Evolutionary conservation across 2,329 filamentous ascomycete genomes (phyloP), one percentile per base, ranked within the genome.

Genomic region (Fusarium austroafricanum): DNA sequence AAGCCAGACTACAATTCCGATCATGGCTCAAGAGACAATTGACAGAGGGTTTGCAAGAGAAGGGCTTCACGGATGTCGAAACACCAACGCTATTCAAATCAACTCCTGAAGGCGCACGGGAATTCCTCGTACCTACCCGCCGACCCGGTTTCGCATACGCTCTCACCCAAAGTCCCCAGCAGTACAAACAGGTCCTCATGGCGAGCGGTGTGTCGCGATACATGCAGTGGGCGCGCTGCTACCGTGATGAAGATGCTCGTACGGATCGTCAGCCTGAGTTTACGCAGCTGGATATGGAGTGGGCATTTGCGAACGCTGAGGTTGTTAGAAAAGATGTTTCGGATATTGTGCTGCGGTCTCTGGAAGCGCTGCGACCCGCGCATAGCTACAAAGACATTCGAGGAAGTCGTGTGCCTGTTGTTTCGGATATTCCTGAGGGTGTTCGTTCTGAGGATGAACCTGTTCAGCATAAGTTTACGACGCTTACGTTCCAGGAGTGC

Each of bases 151-250:
- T 89, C 62, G 94, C 93, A 5, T 99, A 98, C 78, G 96, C 96
- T 10, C 83, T 99, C 20, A 94, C 94, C 0, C 96, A 99, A 77
- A 98, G 95, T 69, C 96, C 96, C 1, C 96, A 99, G 78, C 96
- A 99, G 78, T 99, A 98, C 77, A 99, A 99, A 81, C 96, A 99
- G 81, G 92, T 97, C 3, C 86, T 99, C 40, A 98, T 99, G 94
- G 92, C 94, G 0, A 92, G 92, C 63, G 95, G 95, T 0, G 86
- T 97, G 12, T 81, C 85, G 2, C 88, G 86, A 39, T 99, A 99
- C 77, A 96, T 91, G 78, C 96, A 99, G 74, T 93, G 97, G 80
- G 96, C 96, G 3, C 90, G 89, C 67, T 99, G 96, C 76, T 99
- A 97, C 79, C 90, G 96, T 15, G 96, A 99, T 75, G 96, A 99